phyloP scores from a whole-genome alignment of 2,329 filamentous ascomycete genomes.

The Aspergillus oerlinghausenensis region DNA sequence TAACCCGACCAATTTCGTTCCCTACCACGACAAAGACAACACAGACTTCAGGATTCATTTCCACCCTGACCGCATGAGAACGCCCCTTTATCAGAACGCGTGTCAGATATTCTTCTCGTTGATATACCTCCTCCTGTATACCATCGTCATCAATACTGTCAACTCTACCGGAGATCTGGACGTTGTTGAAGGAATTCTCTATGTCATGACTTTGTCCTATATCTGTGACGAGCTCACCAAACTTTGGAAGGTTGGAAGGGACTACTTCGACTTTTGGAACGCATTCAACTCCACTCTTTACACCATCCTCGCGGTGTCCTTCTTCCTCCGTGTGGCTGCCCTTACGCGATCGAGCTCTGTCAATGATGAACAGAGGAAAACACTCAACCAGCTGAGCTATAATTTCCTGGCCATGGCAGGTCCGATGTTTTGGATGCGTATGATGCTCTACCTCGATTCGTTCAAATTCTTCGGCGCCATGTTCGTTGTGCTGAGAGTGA shows the following conservation, averaged over 20 bases:
- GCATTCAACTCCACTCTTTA: constrained; percentile 88
- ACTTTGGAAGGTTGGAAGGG: constrained; percentile 87
- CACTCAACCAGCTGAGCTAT: constrained; percentile 79
- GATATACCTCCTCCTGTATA: constrained; percentile 79
- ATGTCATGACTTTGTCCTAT: constrained; percentile 87
- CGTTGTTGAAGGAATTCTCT: constrained; percentile 74
- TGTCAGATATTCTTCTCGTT: constrained; percentile 82
- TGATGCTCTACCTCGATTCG: constrained; percentile 88
- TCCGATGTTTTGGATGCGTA: constrained; percentile 93
- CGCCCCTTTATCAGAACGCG: constrained; percentile 86
- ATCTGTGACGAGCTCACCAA: constrained; percentile 83
- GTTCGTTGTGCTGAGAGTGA: constrained; percentile 92
- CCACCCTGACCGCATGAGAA: constrained; percentile 90
- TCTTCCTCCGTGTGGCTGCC: constrained; percentile 74
- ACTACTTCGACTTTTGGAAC: constrained; percentile 95
- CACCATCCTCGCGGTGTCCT: constrained; percentile 68
- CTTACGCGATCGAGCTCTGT: constrained; percentile 57
- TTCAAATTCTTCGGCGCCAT: constrained; percentile 96
- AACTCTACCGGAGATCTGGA: constrained; percentile 82
- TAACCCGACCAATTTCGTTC: constrained; percentile 82
- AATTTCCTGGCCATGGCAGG: constrained; percentile 91
- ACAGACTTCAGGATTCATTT: constrained; percentile 75
- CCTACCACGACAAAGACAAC: constrained; percentile 78
- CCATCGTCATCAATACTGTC: constrained; percentile 87
- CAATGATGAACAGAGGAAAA: constrained; percentile 47